Conservation (phyloP, 495 filamentous ascomycete genomes). For the Corynascus novoguineensis region DNA sequence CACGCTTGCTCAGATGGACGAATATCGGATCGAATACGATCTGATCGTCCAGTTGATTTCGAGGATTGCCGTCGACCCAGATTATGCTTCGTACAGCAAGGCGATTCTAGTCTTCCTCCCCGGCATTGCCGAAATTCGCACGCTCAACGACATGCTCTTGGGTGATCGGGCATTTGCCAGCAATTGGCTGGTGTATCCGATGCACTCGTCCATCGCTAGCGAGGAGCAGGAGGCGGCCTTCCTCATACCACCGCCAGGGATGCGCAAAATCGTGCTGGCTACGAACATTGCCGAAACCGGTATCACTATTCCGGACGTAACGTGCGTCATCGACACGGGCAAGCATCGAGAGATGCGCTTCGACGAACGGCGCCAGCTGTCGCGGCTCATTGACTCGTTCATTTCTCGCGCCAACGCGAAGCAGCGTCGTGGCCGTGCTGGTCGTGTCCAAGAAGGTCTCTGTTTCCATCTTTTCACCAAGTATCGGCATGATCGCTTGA, state of each 20-base stretch:
- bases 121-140: constrained; percentile 87
- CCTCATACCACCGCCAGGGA: constrained; percentile 69
- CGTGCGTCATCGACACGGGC: constrained; percentile 88
- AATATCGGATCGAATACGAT: constrained; percentile 80
- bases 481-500: constrained; percentile 68
- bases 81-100: constrained; percentile 68
- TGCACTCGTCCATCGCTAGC: constrained; percentile 92
- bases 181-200: constrained; percentile 72
- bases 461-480: constrained; percentile 95
- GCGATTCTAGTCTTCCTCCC: constrained; percentile 93
- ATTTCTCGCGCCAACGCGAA: constrained; percentile 93
- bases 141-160: constrained; percentile 73
- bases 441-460: constrained; percentile 89
- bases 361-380: constrained; percentile 86
- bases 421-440: constrained; percentile 86
- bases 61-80: constrained; percentile 60
- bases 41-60: constrained; percentile 70
- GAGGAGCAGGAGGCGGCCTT: constrained; percentile 95
- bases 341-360: constrained; percentile 96
- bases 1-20: constrained; percentile 69
- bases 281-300: constrained; percentile 98
- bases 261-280: constrained; percentile 85
- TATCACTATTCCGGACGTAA: constrained; percentile 95
- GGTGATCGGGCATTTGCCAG: constrained; percentile 62
- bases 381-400: constrained; percentile 82